Conservation (phyloP, 83 land plant genomes). For the Picea engelmannii region DNA sequence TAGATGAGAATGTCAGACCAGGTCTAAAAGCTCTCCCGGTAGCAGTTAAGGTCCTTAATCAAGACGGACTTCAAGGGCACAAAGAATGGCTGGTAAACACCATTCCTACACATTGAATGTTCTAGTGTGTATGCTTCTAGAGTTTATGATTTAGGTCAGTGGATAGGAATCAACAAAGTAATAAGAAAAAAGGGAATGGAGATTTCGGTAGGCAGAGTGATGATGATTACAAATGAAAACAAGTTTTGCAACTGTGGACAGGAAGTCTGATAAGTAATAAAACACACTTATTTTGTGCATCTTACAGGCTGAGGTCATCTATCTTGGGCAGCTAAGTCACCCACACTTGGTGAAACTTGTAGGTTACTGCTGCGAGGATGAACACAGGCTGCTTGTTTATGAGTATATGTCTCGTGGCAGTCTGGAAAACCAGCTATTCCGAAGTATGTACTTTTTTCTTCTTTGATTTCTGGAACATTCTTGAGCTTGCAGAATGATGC, state of each 20-base stretch:
- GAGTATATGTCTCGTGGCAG: slow-evolving; percentile 77
- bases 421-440: slow-evolving; percentile 74
- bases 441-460: slow-evolving; percentile 39
- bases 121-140: slow-evolving; percentile 3
- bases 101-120: neutral
- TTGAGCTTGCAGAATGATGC: slow-evolving; percentile 5
- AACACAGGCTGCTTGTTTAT: slow-evolving; percentile 69
- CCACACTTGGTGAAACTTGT: slow-evolving; percentile 70
- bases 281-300: slow-evolving; percentile 13
- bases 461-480: neutral
- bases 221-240: neutral
- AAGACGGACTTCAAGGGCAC: slow-evolving; percentile 70
- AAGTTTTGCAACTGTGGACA: neutral
- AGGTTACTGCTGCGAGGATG: slow-evolving; percentile 73
- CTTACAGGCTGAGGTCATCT: slow-evolving; percentile 78
- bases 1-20: slow-evolving; percentile 68
- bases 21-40: slow-evolving; percentile 53
- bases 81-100: slow-evolving; percentile 85
- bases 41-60: slow-evolving; percentile 79
- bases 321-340: slow-evolving; percentile 70
- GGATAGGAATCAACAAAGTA: neutral
- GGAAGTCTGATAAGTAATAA: neutral
- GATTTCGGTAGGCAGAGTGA: neutral
- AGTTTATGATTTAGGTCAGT: neutral
- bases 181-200: neutral